These are phyloP conservation scores for Telfairia occidentalis DNA, from an alignment of 331 rosid genomes.

Conservation along the genomic window DNA sequence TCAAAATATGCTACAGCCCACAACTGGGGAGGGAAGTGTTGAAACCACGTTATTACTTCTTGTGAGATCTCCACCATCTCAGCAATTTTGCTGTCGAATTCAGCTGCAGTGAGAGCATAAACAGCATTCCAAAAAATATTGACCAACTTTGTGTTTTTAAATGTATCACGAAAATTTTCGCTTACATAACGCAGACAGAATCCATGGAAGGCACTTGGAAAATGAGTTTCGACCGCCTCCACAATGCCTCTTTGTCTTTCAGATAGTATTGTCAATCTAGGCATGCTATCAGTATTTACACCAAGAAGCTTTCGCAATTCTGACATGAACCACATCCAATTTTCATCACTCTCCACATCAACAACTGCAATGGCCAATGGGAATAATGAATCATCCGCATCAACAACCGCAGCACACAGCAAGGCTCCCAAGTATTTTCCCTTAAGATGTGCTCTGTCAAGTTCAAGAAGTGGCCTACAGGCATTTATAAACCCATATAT, in stretches of 20 bases:
- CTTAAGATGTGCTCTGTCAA: slow-evolving; percentile 81
- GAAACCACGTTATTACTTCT: slow-evolving; percentile 74
- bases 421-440: slow-evolving; percentile 79
- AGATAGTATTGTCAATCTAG: slow-evolving; percentile 80
- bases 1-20: slow-evolving; percentile 97
- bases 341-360: slow-evolving; percentile 80
- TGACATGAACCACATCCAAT: slow-evolving; percentile 99
- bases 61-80: slow-evolving; percentile 88
- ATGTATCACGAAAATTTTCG: slow-evolving; percentile 84
- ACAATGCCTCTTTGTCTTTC: slow-evolving; percentile 75
- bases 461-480: slow-evolving; percentile 90
- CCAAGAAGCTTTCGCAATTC: slow-evolving; percentile 89
- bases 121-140: slow-evolving; percentile 98
- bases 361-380: slow-evolving; percentile 89
- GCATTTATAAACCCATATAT: slow-evolving; percentile 89
- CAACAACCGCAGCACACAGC: slow-evolving; percentile 86
- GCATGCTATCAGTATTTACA: slow-evolving; percentile 93
- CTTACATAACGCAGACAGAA: slow-evolving; percentile 80
- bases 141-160: slow-evolving; percentile 86
- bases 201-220: slow-evolving; percentile 87
- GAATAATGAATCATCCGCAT: slow-evolving; percentile 79
- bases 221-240: slow-evolving; percentile 90
- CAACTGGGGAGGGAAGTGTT: slow-evolving; percentile 77
- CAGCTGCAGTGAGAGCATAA: slow-evolving; percentile 85
- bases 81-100: slow-evolving; percentile 74